Conservation (phyloP, 176 grass and related monocot species). For the Thinopyrum elongatum region DNA sequence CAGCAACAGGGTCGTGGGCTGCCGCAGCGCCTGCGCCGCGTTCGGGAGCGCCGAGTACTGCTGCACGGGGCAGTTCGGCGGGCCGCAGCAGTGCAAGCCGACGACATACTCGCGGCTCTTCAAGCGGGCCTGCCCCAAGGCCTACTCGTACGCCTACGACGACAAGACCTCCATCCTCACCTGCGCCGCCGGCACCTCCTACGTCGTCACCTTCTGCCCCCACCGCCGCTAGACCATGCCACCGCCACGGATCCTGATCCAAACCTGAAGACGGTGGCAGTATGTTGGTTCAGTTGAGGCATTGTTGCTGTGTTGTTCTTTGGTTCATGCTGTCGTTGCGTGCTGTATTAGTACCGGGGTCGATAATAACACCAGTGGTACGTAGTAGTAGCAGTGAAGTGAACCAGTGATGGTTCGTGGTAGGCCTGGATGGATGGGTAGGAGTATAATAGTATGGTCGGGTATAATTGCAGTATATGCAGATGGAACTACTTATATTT, state of each 20-base stretch:
- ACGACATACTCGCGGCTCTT: conserved; percentile 82
- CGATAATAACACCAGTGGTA: background rate
- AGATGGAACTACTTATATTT: background rate
- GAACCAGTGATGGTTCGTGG: background rate
- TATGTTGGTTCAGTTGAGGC: background rate
- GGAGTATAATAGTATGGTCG: background rate
- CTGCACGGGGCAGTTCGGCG: conserved; percentile 80
- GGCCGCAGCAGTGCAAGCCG: conserved; percentile 86
- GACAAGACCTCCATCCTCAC: conserved; percentile 83
- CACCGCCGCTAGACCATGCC: conserved; percentile 38
- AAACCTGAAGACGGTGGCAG: background rate
- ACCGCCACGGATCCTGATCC: too few relatives aligned
- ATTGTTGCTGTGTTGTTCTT: background rate
- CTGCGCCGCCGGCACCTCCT: conserved; percentile 73
- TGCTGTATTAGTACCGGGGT: background rate
- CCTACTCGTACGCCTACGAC: conserved; percentile 94
- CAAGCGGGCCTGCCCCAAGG: conserved; percentile 89
- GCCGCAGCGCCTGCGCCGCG: conserved; percentile 82
- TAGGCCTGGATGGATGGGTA: background rate
- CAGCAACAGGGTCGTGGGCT: conserved; percentile 53
- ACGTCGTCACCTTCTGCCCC: conserved; percentile 93
- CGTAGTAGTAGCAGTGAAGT: background rate
- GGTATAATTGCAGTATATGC: background rate
- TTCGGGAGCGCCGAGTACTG: conserved; percentile 76
- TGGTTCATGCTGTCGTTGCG: background rate